Percentiles rank a stretch among this genome's conserved stretches.
These are phyloP conservation scores for Calonectria montana DNA, from an alignment of 2,329 filamentous ascomycete genomes.

Conservation along the genomic window DNA sequence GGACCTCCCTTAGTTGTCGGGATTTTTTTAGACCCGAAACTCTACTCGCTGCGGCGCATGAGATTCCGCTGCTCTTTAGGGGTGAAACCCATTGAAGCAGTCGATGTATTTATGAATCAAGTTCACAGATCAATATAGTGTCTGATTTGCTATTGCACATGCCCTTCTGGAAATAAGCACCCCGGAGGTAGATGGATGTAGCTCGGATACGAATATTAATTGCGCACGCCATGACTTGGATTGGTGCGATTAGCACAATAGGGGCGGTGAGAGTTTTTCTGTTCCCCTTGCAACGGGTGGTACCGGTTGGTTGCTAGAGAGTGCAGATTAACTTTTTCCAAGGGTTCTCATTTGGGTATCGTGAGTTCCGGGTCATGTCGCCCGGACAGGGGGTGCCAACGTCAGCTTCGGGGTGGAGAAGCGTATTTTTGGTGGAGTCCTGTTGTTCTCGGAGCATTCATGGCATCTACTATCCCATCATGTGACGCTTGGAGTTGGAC, in stretches of 20 bases:
- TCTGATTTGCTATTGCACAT: background rate
- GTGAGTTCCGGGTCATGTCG: background rate
- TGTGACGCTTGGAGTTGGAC: too few species aligned
- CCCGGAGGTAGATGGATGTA: background rate
- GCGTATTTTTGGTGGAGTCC: background rate
- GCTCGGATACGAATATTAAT: background rate
- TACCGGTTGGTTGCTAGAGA: background rate
- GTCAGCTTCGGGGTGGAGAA: background rate
- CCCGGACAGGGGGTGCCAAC: background rate
- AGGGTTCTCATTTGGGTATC: background rate
- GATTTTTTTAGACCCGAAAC: background rate
- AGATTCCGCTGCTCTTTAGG: background rate
- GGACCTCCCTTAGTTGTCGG: background rate
- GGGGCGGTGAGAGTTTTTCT: background rate
- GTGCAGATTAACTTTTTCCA: constrained; percentile 2
- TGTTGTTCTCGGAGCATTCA: background rate
- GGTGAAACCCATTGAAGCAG: background rate
- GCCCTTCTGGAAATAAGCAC: background rate
- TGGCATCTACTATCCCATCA: too few species aligned
- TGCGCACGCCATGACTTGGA: background rate
- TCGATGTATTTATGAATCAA: background rate
- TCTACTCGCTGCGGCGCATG: background rate
- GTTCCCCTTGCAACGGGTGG: background rate
- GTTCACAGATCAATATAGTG: background rate
- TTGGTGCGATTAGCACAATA: background rate